Evolutionary conservation across 768 basidiomycete genomes (phyloP).

Genomic region (Trametes coccinea): DNA sequence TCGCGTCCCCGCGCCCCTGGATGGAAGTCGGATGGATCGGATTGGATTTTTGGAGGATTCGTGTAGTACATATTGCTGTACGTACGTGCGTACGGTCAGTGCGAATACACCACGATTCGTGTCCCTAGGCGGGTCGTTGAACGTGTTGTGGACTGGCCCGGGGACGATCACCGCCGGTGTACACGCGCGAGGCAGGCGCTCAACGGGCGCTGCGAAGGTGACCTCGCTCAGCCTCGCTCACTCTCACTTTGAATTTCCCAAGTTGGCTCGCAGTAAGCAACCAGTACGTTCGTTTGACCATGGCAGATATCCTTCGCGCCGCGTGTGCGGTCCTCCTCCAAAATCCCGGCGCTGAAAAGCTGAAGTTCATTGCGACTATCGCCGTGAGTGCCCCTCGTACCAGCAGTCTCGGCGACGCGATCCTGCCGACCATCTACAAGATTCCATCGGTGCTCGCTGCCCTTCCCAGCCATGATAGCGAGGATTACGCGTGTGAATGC

Average conservation of each 20-base stretch:
- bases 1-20: not conserved
- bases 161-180: too few relatives aligned
- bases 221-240: too few relatives aligned
- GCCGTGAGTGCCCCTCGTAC: not conserved
- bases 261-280: too few relatives aligned
- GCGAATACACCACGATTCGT: not conserved
- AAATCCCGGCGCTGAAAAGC: not conserved
- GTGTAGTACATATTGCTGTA: slow-evolving; percentile 3
- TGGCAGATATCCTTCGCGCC: not conserved
- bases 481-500: not conserved
- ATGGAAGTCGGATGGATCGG: slow-evolving; percentile 7
- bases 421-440: not conserved
- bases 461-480: not conserved
- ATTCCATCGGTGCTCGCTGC: not conserved
- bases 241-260: too few relatives aligned
- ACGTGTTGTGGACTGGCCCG: too few relatives aligned
- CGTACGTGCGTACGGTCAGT: too few relatives aligned
- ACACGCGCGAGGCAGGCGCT: too few relatives aligned
- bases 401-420: not conserved
- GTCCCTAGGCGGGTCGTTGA: not conserved
- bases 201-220: too few relatives aligned
- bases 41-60: slow-evolving; percentile 10
- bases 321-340: not conserved
- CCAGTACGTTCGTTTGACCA: not conserved
- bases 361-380: not conserved